Base-by-base conservation (phyloP, 2,329 filamentous ascomycete genomes). In the Trichoderma aggressivum region DNA sequence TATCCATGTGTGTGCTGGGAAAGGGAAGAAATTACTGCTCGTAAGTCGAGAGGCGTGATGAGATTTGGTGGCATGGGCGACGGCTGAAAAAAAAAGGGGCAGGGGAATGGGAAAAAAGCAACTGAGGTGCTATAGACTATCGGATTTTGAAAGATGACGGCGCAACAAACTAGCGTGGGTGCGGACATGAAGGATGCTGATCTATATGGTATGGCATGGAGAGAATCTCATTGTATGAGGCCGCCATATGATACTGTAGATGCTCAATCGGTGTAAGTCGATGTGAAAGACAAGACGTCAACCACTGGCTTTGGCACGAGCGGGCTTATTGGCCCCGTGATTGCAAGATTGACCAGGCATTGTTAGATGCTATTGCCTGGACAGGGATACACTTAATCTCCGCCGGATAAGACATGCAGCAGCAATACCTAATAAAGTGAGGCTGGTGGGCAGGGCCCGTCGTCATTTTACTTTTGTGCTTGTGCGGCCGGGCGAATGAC, bases 391-490 rank as follows among this genome's bases (percentile, higher is more conserved):
- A 21, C n/a, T 26, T 60, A 68, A 68, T 68, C 55, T 68, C 64
- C 55, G 62, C 36, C 30, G 14, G 36, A 50, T 53, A 34, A 68
- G 62, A 65, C 14, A 50, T 53, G 61, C 18, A 63, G 39, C 26
- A 50, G 61, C 30, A 26, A 7, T 26, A n/a, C n/a, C n/a, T n/a
- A 28, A 36, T n/a, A 12, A 58, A 18, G 55, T 58, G 21, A 56
- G 34, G 64, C 26, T 63, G 53, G 53, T 12, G n/a, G n/a, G 30
- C 64, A 67, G 16, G 64, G 36, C 14, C n/a, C 34, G 64, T 67
- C 64, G 64, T 67, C 64, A 67, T 67, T 59, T 67, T 53, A 53
- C 47, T 53, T 53, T 53, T 53, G 39, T 50, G 5, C n/a, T 53
- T 24, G 21, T 47, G 56, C 64, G 61, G 61, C 26, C 53, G 61